Evolutionary conservation across 2,329 filamentous ascomycete species (phyloP).

Genomic region (Paecilomyces dactylethromorphus): DNA sequence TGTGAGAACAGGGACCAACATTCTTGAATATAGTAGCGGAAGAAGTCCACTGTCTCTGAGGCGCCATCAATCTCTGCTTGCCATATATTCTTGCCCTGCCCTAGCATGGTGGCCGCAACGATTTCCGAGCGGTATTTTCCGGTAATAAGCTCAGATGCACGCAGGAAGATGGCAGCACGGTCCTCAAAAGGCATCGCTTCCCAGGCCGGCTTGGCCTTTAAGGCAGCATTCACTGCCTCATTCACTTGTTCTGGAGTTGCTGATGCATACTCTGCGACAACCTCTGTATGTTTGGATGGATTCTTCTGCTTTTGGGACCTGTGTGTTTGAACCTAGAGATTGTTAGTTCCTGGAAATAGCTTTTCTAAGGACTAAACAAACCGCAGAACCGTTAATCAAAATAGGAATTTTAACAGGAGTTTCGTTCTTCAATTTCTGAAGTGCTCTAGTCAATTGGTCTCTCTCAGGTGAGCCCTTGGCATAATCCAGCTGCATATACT

Average conservation of each 20-base stretch:
- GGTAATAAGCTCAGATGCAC: constrained; percentile 81
- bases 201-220: constrained; percentile 77
- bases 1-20: background rate
- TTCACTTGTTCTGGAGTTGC: constrained; percentile 68
- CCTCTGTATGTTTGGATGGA: constrained; percentile 35
- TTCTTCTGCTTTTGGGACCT: constrained; percentile 20
- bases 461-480: background rate
- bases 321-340: background rate
- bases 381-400: background rate
- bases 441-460: background rate
- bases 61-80: constrained; percentile 93
- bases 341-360: background rate
- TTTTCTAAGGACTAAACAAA: background rate
- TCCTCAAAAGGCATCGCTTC: constrained; percentile 79
- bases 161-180: constrained; percentile 83
- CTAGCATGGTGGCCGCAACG: constrained; percentile 89
- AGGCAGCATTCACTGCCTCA: constrained; percentile 70
- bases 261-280: constrained; percentile 75
- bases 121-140: constrained; percentile 91
- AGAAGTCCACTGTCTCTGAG: constrained; percentile 82
- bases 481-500: background rate
- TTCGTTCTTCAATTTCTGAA: background rate
- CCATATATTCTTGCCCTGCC: constrained; percentile 96
- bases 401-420: background rate
- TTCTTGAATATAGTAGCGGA: constrained; percentile 42